Conservation (phyloP, 2,329 filamentous ascomycete species). For the Fusarium sp. region DNA sequence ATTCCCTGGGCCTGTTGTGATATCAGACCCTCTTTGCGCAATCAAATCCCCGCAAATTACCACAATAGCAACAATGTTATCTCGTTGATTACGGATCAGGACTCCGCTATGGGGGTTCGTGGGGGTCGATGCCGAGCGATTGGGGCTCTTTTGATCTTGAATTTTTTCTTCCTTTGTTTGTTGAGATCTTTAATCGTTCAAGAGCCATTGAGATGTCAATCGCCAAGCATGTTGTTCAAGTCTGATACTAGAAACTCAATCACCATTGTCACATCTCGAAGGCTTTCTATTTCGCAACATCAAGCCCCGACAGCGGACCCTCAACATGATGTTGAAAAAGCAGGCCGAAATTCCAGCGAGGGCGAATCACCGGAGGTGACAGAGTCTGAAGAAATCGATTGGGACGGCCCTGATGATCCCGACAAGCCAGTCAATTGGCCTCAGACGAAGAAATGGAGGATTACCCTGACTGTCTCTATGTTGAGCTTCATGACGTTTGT, state of each 20-base stretch:
- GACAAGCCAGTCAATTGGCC: slow-evolving; percentile 27
- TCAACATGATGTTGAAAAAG: neutral
- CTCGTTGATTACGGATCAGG: neutral
- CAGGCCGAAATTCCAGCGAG: neutral
- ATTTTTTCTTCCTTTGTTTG: neutral
- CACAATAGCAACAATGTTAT: slow-evolving; percentile 2
- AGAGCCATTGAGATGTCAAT: neutral
- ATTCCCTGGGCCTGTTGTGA: neutral
- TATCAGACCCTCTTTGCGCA: slow-evolving; percentile 14
- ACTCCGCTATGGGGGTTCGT: slow-evolving; percentile 6
- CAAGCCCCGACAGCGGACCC: neutral
- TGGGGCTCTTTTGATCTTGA: neutral
- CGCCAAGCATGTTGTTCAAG: neutral
- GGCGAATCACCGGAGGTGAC: neutral
- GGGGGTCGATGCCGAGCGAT: neutral
- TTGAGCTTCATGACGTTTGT: slow-evolving; percentile 25
- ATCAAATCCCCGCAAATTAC: slow-evolving; percentile 8
- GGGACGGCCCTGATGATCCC: slow-evolving; percentile 24
- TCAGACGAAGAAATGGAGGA: slow-evolving; percentile 22
- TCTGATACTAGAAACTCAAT: neutral
- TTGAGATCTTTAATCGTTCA: neutral
- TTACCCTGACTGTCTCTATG: slow-evolving; percentile 13
- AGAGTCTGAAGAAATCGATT: slow-evolving; percentile 1
- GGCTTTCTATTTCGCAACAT: neutral
- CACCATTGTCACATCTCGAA: neutral